A percentile compares a stretch with the other conserved stretches of the same genome.
Conservation (phyloP, 2,329 filamentous ascomycete species). For the Calonectria pseudoreteaudii region DNA sequence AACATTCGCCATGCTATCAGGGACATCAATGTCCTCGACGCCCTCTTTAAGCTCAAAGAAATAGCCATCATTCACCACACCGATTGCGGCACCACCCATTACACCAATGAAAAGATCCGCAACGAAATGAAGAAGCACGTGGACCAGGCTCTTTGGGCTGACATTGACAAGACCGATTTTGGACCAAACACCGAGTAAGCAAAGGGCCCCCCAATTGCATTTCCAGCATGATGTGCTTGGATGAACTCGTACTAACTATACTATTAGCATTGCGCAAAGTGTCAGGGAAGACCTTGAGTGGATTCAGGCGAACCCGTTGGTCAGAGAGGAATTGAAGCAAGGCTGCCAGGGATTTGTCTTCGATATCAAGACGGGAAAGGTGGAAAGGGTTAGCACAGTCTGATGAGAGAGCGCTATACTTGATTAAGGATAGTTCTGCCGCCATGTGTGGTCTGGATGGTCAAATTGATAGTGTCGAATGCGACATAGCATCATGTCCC, state of each 20-base stretch:
- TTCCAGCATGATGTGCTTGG: background rate
- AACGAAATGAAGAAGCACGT: background rate
- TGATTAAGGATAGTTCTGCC: background rate
- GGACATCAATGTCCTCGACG: slow-evolving; percentile 20
- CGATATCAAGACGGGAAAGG: slow-evolving; percentile 22
- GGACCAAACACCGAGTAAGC: slow-evolving; percentile 19
- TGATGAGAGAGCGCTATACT: background rate
- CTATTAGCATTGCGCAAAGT: slow-evolving; percentile 8
- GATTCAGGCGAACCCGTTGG: slow-evolving; percentile 9
- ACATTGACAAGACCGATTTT: slow-evolving; percentile 15
- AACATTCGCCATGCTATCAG: slow-evolving; percentile 20
- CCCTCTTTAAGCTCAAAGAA: slow-evolving; percentile 15
- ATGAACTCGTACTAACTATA: background rate
- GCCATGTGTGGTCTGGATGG: background rate
- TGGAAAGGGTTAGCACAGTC: slow-evolving; percentile 1
- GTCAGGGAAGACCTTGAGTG: slow-evolving; percentile 20
- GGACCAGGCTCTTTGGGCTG: slow-evolving; percentile 3
- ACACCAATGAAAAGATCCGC: slow-evolving; percentile 13
- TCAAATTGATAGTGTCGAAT: background rate
- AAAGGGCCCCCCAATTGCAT: no score
- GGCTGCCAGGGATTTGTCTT: slow-evolving; percentile 16
- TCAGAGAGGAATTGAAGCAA: slow-evolving; percentile 22
- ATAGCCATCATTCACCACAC: slow-evolving; percentile 23
- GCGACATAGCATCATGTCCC: background rate
- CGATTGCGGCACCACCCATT: slow-evolving; percentile 20